Conservation (phyloP, 192 early-diverging fungal species). For the Rhizoclosmatium sp. region DNA sequence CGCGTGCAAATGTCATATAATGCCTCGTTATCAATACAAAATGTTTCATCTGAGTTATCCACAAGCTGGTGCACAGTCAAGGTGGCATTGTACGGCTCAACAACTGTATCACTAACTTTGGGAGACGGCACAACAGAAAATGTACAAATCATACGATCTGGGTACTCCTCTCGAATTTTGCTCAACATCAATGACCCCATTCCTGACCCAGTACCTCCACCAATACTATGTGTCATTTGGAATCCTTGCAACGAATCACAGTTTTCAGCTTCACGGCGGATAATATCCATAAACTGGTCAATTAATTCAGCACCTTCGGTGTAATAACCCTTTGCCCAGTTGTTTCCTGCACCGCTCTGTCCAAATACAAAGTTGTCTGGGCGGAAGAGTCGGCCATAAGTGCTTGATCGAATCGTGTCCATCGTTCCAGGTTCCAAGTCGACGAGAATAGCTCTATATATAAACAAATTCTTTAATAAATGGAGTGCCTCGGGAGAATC, state of each 20-base stretch:
- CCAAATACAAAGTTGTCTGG: slow-evolving; percentile 98
- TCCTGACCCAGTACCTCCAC: slow-evolving; percentile 97
- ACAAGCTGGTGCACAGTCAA: slow-evolving; percentile 98
- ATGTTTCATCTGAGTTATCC: slow-evolving; percentile 99
- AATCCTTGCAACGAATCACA: slow-evolving; percentile 98
- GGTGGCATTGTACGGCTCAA: slow-evolving; percentile 99
- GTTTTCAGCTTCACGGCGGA: slow-evolving; percentile 95
- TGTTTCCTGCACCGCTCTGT: slow-evolving; percentile 97
- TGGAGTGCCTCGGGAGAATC: background rate
- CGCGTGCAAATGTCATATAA: slow-evolving; percentile 99
- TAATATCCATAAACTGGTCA: slow-evolving; percentile 93
- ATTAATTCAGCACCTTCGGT: slow-evolving; percentile 99
- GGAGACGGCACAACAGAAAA: slow-evolving; percentile 97
- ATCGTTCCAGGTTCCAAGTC: slow-evolving; percentile 97
- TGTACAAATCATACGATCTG: slow-evolving; percentile 98
- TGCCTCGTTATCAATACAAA: slow-evolving; percentile 99
- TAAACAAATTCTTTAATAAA: background rate
- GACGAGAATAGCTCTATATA: slow-evolving; percentile 77
- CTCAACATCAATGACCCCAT: slow-evolving; percentile 95
- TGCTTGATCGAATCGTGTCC: slow-evolving; percentile 84
- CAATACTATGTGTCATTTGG: slow-evolving; percentile 97
- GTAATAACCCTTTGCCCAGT: slow-evolving; percentile 99
- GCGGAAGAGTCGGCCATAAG: slow-evolving; percentile 88
- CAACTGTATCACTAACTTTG: slow-evolving; percentile 98
- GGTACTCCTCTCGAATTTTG: slow-evolving; percentile 99